Percentiles rank a stretch among this genome's conserved stretches.
Conservation (phyloP, 1,284 basidiomycete genomes). For the Puccinia horiana region DNA sequence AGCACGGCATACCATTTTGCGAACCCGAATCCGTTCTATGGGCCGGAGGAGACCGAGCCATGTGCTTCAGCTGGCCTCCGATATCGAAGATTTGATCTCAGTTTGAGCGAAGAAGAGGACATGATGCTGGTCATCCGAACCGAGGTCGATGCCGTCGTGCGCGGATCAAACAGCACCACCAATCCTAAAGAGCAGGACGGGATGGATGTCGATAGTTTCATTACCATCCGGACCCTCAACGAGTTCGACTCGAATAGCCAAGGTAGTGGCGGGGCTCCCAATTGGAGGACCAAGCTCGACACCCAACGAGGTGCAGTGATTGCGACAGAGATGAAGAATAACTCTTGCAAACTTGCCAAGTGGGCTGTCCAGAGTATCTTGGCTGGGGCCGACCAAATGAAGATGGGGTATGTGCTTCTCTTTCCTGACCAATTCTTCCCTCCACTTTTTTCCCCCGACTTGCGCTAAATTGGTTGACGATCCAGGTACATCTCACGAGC, state of each 20-base stretch:
- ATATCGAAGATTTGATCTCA: slow-evolving; percentile 93
- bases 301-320: slow-evolving; percentile 96
- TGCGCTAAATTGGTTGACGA: not conserved
- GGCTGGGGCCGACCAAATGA: slow-evolving; percentile 94
- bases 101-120: slow-evolving; percentile 83
- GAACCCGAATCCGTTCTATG: slow-evolving; percentile 93
- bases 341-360: slow-evolving; percentile 94
- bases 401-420: slow-evolving; percentile 76
- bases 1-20: slow-evolving; percentile 67
- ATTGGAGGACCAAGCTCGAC: slow-evolving; percentile 95
- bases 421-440: not conserved
- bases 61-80: slow-evolving; percentile 93
- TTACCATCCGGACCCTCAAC: slow-evolving; percentile 92
- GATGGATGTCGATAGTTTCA: slow-evolving; percentile 61
- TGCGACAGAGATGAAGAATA: slow-evolving; percentile 99
- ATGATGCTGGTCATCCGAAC: slow-evolving; percentile 90
- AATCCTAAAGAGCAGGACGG: slow-evolving; percentile 63
- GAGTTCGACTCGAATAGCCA: slow-evolving; percentile 92
- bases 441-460: not conserved
- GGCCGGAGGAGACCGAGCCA: slow-evolving; percentile 86
- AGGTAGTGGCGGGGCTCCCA: slow-evolving; percentile 88
- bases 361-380: slow-evolving; percentile 96
- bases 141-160: slow-evolving; percentile 87
- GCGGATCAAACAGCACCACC: slow-evolving; percentile 63
- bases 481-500: slow-evolving; percentile 76